phyloP scores from a whole-genome alignment of 1,284 basidiomycete genomes.

The Schizophyllum amplum region DNA sequence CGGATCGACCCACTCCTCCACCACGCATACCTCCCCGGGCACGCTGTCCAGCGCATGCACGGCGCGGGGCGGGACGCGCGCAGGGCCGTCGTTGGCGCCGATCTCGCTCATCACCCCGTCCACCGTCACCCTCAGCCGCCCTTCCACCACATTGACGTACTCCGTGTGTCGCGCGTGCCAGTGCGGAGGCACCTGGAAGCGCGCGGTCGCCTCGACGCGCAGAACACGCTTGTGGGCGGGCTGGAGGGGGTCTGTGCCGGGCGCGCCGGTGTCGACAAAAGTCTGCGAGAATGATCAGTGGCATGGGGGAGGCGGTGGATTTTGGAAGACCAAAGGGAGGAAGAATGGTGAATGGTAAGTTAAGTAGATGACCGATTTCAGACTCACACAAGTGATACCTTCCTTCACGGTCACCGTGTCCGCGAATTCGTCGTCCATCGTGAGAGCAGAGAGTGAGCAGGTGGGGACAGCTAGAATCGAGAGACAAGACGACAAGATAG shows the following conservation, averaged over 20 bases:
- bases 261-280: background rate
- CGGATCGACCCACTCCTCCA: background rate
- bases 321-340: too few species aligned
- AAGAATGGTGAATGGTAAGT: too few species aligned
- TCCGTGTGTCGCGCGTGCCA: background rate
- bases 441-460: too few species aligned
- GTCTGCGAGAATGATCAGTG: background rate
- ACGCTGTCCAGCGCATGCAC: background rate
- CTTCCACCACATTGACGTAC: background rate
- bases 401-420: too few species aligned
- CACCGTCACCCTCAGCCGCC: background rate
- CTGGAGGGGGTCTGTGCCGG: background rate
- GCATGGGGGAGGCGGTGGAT: too few species aligned
- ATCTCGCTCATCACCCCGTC: background rate
- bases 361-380: too few species aligned
- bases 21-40: background rate
- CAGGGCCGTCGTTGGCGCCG: background rate
- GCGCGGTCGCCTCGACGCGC: background rate
- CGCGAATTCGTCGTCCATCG: too few species aligned
- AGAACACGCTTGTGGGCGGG: background rate
- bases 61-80: background rate
- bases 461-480: too few species aligned
- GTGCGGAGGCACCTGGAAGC: background rate
- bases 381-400: too few species aligned
- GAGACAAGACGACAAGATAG: too few species aligned